Base-by-base conservation (phyloP, 2,329 filamentous ascomycete genomes). In the Aureobasidium musti region DNA sequence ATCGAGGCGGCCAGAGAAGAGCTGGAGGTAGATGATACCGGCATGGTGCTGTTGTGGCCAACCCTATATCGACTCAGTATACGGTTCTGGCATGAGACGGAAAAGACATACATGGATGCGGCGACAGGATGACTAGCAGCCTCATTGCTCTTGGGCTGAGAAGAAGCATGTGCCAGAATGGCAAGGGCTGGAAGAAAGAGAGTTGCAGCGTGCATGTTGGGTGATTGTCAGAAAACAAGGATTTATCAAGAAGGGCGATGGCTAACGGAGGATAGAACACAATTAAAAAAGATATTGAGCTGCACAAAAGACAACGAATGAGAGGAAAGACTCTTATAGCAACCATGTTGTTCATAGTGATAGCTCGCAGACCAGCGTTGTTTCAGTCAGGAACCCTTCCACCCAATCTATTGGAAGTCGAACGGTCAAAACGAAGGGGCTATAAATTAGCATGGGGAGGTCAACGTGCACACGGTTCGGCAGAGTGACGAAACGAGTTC, bases 171-270 rank as follows among this genome's bases (percentile, higher is more conserved):
- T 47, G 63, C 63, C 49, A 65, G 35, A 17, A 39, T 52, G 50
- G 63, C 63, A 56, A 65, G 63, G 37, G 45, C 28, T 28, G 63
- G 63, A 26, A 65, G 14, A 41, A 65, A 26, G 41, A 65, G 41
- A 33, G 61, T 43, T 14, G 52, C 49, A 35, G 39, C 17, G 41
- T 65, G 63, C 63, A 65, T 65, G 35, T n/a, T 65, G 39, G 49
- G 10, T 28, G 26, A 13, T 23, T 23, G 26, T 43, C 47, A 33
- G 21, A 45, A 28, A 19, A 45, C 21, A 30, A 37, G 13, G 11
- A 13, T 23, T 13, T 39, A 28, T n/a, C 13, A 37, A 45, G 63
- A 65, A 37, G 33, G 37, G n/a, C 26, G 5, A 56, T 26, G 41
- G 21, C 41, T 21, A 23, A 45, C 26, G 26, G 7, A 19, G 13